phyloP scores from a whole-genome alignment of 2,329 filamentous ascomycete species.

The Fusarium duplospermum region DNA sequence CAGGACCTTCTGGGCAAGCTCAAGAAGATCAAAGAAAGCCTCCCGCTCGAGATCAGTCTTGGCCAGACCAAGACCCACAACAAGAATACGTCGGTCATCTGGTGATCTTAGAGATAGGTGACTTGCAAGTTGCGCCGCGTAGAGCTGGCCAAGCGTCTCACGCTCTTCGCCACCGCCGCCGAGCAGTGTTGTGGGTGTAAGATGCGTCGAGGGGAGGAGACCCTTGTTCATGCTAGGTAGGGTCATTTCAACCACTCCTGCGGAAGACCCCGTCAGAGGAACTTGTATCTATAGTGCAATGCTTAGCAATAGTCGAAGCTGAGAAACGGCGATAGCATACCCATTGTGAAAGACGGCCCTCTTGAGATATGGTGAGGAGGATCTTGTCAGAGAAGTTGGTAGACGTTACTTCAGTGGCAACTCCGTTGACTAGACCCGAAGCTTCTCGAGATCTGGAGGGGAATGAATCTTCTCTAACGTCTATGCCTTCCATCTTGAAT shows the following conservation, averaged over 20 bases:
- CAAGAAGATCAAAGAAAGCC: slow-evolving; percentile 73
- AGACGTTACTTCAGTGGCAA: slow-evolving; percentile 77
- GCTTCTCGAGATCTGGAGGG: slow-evolving; percentile 72
- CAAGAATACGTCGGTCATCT: slow-evolving; percentile 69
- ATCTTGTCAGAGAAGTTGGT: slow-evolving; percentile 90
- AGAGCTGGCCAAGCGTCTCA: slow-evolving; percentile 87
- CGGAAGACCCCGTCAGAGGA: slow-evolving; percentile 75
- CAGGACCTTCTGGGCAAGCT: slow-evolving; percentile 69
- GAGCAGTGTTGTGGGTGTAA: slow-evolving; percentile 88
- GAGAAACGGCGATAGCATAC: slow-evolving; percentile 56
- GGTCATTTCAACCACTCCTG: slow-evolving; percentile 71
- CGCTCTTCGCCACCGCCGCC: slow-evolving; percentile 83
- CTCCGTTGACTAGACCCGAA: slow-evolving; percentile 72
- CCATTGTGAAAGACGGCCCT: slow-evolving; percentile 91
- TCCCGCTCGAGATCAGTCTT: slow-evolving; percentile 64
- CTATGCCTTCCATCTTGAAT: slow-evolving; percentile 53
- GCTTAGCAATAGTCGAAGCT: not conserved
- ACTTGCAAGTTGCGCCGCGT: slow-evolving; percentile 89
- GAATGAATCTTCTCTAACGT: slow-evolving; percentile 68
- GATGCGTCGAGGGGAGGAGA: slow-evolving; percentile 80
- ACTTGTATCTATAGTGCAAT: slow-evolving; percentile 73
- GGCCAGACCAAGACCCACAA: slow-evolving; percentile 70
- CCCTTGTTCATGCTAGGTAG: slow-evolving; percentile 58
- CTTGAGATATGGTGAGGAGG: slow-evolving; percentile 87
- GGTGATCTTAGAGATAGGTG: slow-evolving; percentile 79